Percentiles rank a stretch among this genome's conserved stretches.
phyloP scores from a whole-genome alignment of 768 basidiomycete genomes.

The Trametopsis cervina region DNA sequence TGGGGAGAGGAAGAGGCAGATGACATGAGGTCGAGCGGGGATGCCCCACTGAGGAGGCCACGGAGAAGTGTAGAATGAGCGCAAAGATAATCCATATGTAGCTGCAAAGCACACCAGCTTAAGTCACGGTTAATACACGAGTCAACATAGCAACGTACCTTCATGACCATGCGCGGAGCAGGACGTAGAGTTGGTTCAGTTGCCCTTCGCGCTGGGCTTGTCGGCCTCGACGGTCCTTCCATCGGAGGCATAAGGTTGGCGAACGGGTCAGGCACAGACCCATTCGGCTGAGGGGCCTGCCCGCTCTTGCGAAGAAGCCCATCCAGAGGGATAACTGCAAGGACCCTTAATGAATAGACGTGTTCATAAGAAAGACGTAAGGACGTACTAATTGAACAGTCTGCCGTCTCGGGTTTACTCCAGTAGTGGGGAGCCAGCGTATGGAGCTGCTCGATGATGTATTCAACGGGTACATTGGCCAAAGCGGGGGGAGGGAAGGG shows the following conservation, averaged over 20 bases:
- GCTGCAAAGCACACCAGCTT: slow-evolving; percentile 31
- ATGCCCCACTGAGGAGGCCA: slow-evolving; percentile 62
- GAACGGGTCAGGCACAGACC: slow-evolving; percentile 17
- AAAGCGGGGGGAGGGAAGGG: slow-evolving; percentile 61
- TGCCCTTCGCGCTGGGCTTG: slow-evolving; percentile 40
- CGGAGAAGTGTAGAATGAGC: slow-evolving; percentile 73
- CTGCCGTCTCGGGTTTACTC: slow-evolving; percentile 68
- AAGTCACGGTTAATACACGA: slow-evolving; percentile 2
- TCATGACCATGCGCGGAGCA: slow-evolving; percentile 53
- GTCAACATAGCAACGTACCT: slow-evolving; percentile 34
- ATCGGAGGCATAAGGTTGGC: neutral
- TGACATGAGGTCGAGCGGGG: slow-evolving; percentile 50
- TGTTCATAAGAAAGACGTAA: neutral
- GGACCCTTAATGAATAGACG: slow-evolving; percentile 1
- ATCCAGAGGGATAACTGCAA: slow-evolving; percentile 22
- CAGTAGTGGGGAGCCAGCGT: slow-evolving; percentile 61
- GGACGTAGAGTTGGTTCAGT: slow-evolving; percentile 45
- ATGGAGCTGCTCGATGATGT: slow-evolving; percentile 65
- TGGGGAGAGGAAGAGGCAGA: slow-evolving; percentile 32
- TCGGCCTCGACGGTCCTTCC: slow-evolving; percentile 11
- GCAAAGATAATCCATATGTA: slow-evolving; percentile 79
- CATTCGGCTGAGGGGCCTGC: slow-evolving; percentile 10
- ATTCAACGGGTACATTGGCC: slow-evolving; percentile 60
- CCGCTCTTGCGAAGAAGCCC: slow-evolving; percentile 12
- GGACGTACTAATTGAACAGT: slow-evolving; percentile 66